Conservation (phyloP, 306 rosid genomes). For the Cyclanthera cordifolia region DNA sequence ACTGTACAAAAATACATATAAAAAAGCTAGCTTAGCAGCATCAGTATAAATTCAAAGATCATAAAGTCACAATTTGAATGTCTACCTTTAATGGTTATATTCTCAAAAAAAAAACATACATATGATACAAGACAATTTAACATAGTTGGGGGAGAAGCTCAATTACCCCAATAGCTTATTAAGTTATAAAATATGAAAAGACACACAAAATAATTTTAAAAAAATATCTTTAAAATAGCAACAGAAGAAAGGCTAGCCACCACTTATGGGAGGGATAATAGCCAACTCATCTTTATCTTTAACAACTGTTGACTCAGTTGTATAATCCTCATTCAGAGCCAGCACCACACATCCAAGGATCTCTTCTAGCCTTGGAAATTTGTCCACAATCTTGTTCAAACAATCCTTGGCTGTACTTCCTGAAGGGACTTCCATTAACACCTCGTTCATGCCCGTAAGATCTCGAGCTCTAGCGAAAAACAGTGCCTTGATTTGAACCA, state of each 20-base stretch:
- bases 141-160: background rate
- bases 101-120: background rate
- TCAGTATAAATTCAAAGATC: too few relatives aligned
- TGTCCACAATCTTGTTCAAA: constrained; percentile 42
- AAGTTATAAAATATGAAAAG: background rate
- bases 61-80: too few relatives aligned
- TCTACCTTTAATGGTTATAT: too few relatives aligned
- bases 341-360: constrained; percentile 57
- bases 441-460: constrained; percentile 51
- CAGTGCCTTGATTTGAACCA: constrained; percentile 53
- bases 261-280: constrained; percentile 80
- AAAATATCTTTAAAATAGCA: background rate
- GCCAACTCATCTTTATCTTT: constrained; percentile 69
- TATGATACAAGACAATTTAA: background rate
- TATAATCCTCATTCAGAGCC: constrained; percentile 76
- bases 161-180: background rate
- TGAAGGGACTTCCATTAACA: constrained; percentile 48
- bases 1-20: too few relatives aligned
- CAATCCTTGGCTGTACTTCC: constrained; percentile 70
- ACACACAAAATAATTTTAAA: too few relatives aligned
- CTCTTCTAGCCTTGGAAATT: constrained; percentile 65
- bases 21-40: too few relatives aligned
- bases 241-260: constrained; percentile 34
- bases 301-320: constrained; percentile 41
- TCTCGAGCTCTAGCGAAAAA: constrained; percentile 89